Base-by-base conservation (phyloP, 2,329 filamentous ascomycete genomes). In the Penicillium sp. region DNA sequence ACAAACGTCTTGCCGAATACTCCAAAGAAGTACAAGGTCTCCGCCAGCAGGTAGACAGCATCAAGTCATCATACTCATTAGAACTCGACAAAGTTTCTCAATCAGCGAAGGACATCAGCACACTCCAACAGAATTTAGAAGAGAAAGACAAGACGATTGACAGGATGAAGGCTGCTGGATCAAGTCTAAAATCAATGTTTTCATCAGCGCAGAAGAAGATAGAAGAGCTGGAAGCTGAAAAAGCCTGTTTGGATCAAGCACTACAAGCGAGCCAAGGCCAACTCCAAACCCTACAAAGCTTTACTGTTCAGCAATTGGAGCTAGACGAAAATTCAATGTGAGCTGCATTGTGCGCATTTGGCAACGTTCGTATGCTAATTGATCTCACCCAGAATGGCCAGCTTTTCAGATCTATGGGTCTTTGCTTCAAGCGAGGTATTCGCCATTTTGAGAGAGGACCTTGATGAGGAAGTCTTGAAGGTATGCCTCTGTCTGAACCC, bases 91-190 rank as follows among this genome's bases (percentile, higher is more conserved):
- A 51, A 40, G 19, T 49, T 38, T 52, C 41, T 45, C 31, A 52
- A 35, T 52, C 37, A 22, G 45, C 41, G 7, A 52, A 52, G 39
- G 46, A 52, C 8, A 55, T 55, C 26, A 51, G 33, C 21, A 50
- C 46, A 32, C 43, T 55, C 15, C 34, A 50, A 41, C 26, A 34
- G 4, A 48, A 43, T 35, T 38, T 45, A 24, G 51, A 55, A 43
- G 49, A 52, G 24, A 51, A 51, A 45, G 49, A 55, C 19, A 52
- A 50, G 38, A 52, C 28, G 6, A 52, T 55, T 35, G 44, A 55
- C 21, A 42, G 45, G 29, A 49, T 55, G 21, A 55, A 52, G 46
- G 38, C 34, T 38, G 41, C 45, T 40, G n/a, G 45, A 29, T 54
- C 52, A 21, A 54, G 48, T 32, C 26, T 52, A 7, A 52, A 52